A percentile compares a stretch with the other conserved stretches of the same genome.
These are phyloP conservation scores for Meyerozyma guilliermondii DNA, from an alignment of 1,139 yeast genomes.

Conservation along the genomic window DNA sequence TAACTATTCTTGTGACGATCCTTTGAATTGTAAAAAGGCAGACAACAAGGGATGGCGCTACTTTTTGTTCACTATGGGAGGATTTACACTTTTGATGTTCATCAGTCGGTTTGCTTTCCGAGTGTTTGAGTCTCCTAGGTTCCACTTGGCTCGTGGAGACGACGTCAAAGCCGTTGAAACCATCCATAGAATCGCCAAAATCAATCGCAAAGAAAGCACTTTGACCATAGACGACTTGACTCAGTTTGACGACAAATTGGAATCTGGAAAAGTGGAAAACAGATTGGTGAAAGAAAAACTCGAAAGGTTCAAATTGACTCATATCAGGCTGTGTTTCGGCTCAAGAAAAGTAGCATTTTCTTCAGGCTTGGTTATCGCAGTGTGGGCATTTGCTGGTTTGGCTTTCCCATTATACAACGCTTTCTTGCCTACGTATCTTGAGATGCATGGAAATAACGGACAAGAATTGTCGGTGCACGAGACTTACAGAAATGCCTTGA, in stretches of 20 bases:
- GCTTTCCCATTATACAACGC: constrained; percentile 45
- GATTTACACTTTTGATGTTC: constrained; percentile 34
- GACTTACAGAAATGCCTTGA: constrained; percentile 36
- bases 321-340: constrained; percentile 32
- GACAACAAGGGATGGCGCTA: constrained; percentile 44
- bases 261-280: constrained; percentile 10
- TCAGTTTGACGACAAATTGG: constrained; percentile 19
- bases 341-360: constrained; percentile 29
- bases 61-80: constrained; percentile 37
- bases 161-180: constrained; percentile 32
- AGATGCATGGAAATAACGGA: constrained; percentile 26
- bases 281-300: constrained; percentile 22
- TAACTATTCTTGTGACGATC: constrained; percentile 30
- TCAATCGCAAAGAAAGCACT: constrained; percentile 20
- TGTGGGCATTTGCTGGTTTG: constrained; percentile 42
- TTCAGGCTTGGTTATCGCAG: constrained; percentile 28
- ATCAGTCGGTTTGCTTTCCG: constrained; percentile 29
- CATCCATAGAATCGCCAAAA: constrained; percentile 30
- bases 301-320: constrained; percentile 24
- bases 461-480: constrained; percentile 28
- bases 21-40: constrained; percentile 21
- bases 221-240: constrained; percentile 29
- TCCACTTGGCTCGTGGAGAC: constrained; percentile 34
- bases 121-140: constrained; percentile 37
- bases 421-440: constrained; percentile 36